These are phyloP conservation scores for Sporobolomyces phaffii DNA, from an alignment of 768 basidiomycete species.

Conservation along the genomic window DNA sequence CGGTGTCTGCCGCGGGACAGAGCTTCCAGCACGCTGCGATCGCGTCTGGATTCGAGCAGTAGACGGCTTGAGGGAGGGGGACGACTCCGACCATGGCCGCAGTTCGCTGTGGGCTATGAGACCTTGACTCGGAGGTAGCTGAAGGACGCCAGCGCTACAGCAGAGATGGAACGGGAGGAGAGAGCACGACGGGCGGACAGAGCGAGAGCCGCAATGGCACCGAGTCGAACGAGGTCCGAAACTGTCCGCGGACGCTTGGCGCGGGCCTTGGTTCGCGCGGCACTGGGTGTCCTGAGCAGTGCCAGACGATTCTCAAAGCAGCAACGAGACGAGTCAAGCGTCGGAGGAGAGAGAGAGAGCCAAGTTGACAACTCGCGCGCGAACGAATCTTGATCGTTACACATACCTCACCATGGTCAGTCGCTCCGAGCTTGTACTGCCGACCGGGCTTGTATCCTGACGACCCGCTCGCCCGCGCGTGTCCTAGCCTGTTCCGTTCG, in stretches of 20 bases:
- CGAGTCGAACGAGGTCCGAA: background rate
- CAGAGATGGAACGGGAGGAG: background rate
- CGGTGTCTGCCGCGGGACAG: constrained; percentile 19
- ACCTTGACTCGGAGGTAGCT: background rate
- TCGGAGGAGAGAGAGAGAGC: too few species aligned
- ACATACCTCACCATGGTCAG: constrained; percentile 4
- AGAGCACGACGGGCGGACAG: background rate
- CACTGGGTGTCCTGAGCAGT: background rate
- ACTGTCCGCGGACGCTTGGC: background rate
- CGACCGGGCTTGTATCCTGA: too few species aligned
- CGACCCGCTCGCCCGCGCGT: too few species aligned
- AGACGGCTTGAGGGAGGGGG: constrained; percentile 19
- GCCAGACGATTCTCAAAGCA: too few species aligned
- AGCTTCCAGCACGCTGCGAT: constrained; percentile 15
- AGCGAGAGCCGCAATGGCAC: background rate
- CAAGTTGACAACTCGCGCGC: too few species aligned
- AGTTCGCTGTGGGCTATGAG: too few species aligned
- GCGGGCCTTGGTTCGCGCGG: background rate
- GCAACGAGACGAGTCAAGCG: background rate
- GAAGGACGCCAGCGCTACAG: background rate
- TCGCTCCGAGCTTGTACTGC: background rate
- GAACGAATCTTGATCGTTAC: background rate
- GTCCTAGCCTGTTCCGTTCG: constrained; percentile 82
- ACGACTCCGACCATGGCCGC: constrained; percentile 14
- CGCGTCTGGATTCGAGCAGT: constrained; percentile 30